phyloP scores from a whole-genome alignment of 2,329 filamentous ascomycete species.

The Aspergillus sp. region DNA sequence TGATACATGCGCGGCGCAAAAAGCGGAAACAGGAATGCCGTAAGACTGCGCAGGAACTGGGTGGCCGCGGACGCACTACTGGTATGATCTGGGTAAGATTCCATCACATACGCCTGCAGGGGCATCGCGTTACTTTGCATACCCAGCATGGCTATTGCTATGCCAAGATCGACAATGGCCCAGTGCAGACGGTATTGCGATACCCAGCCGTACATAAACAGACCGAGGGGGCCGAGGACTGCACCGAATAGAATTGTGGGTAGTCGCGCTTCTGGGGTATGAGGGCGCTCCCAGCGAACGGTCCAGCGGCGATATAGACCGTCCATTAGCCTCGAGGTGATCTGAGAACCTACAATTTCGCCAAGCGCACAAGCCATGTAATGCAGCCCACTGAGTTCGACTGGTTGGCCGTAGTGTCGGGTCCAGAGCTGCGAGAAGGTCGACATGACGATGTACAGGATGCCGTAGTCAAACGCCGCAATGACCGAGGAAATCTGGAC shows the following conservation, averaged over 20 bases:
- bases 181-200: conserved; percentile 46
- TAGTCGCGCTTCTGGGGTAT: conserved; percentile 55
- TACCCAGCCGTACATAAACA: conserved; percentile 54
- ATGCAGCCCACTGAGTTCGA: conserved; percentile 57
- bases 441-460: conserved; percentile 61
- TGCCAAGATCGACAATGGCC: conserved; percentile 47
- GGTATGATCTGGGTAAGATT: conserved; percentile 48
- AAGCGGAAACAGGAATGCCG: conserved; percentile 4
- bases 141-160: conserved; percentile 45
- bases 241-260: conserved; percentile 55
- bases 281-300: conserved; percentile 21
- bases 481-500: conserved; percentile 55
- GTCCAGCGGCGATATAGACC: conserved; percentile 35
- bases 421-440: conserved; percentile 61
- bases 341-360: conserved; percentile 54
- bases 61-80: conserved; percentile 43
- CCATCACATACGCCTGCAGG: conserved; percentile 31
- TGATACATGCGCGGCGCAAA: conserved; percentile 38
- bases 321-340: conserved; percentile 48
- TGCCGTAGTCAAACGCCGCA: conserved; percentile 57
- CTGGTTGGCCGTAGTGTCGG: conserved; percentile 50
- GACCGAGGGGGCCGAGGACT: conserved; percentile 47
- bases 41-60: conserved; percentile 5
- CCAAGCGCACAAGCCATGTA: conserved; percentile 61
- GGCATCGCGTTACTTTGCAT: conserved; percentile 19